Base-by-base conservation (phyloP, 116 monocot genomes). In the Dioscorea cayenensis region DNA sequence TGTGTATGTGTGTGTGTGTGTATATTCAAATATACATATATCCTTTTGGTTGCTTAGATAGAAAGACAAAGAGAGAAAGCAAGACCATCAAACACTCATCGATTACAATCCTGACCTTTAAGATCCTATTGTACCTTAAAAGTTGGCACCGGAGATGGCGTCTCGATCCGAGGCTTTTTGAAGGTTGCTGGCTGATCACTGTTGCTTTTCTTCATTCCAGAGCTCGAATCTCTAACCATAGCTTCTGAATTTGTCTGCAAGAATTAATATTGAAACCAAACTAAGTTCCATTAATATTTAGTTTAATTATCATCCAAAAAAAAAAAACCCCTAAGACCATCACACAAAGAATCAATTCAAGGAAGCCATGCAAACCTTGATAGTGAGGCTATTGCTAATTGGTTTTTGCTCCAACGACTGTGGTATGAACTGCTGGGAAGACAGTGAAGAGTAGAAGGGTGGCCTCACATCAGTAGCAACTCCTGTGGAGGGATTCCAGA, bases 81-180 rank as follows among this genome's bases (percentile, higher is more conserved):
- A 55, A 55, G 21, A 49, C 6, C 4, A 14, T 21, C 7, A 51
- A 25, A 14, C 13, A 1, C 23, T 36, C 51, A 68, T 76, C 18
- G 61, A 76, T 43, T 29, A 17, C 20, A 55, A 55, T 55, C 37
- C 67, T 8, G 28, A 5, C 13, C 14, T 60, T 43, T 55, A 55
- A 48, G 48, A 71, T 75, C 73, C n/a, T 17, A 8, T 35, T 60
- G 49, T 82, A 88, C 94, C 77, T 90, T 94, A 76, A 90, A 90
- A 68, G 88, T 82, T 7, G 94, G 94, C 55, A 88, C 77, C 60
- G 88, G 80, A 35, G 94, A 91, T 7, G 83, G 88, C 20, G 82
- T 79, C 55, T 94, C 91, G 2, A 88, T 73, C 38, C 91, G 67
- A 7, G 84, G 77, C 80, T 86, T 90, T 59, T 94, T 94, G 49